Conservation (phyloP, 176 grass and related monocot species). For the Oryza punctata region DNA sequence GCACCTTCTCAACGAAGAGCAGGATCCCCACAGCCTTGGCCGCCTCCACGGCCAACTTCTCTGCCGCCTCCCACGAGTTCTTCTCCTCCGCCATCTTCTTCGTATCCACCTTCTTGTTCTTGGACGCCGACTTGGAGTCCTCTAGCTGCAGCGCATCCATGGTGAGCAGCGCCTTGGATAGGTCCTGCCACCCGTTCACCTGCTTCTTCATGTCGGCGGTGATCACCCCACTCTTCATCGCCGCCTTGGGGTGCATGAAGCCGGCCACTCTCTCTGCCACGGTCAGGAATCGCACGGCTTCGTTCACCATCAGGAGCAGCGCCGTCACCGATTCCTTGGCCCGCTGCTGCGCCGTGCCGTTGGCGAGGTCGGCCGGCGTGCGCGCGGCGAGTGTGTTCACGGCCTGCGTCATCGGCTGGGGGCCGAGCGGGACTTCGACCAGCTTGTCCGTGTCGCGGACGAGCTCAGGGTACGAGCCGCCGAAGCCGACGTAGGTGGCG, state of each 20-base stretch:
- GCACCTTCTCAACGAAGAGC: conserved; percentile 8
- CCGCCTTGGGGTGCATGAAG: conserved; percentile 16
- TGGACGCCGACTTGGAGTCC: background rate
- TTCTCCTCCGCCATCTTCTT: conserved; percentile 4
- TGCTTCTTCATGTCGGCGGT: conserved; percentile 17
- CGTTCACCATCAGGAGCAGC: conserved; percentile 38
- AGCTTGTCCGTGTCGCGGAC: background rate
- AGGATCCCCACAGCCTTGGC: conserved; percentile 17
- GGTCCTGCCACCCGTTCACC: conserved; percentile 38
- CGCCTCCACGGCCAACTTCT: background rate
- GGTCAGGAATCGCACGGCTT: background rate
- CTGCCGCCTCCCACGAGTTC: background rate
- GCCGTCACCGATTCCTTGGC: background rate
- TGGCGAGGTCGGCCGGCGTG: too few species aligned
- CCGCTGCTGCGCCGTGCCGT: background rate
- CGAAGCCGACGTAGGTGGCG: conserved; percentile 8
- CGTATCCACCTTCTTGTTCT: background rate
- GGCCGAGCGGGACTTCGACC: background rate
- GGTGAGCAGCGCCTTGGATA: conserved; percentile 9
- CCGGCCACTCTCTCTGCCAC: background rate
- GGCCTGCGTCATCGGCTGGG: background rate
- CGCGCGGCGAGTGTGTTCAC: conserved; percentile 15
- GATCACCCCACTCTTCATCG: background rate
- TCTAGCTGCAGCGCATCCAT: background rate
- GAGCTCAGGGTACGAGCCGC: background rate